phyloP scores from a whole-genome alignment of 2,329 filamentous ascomycete genomes.

The Alternaria gansuensis region DNA sequence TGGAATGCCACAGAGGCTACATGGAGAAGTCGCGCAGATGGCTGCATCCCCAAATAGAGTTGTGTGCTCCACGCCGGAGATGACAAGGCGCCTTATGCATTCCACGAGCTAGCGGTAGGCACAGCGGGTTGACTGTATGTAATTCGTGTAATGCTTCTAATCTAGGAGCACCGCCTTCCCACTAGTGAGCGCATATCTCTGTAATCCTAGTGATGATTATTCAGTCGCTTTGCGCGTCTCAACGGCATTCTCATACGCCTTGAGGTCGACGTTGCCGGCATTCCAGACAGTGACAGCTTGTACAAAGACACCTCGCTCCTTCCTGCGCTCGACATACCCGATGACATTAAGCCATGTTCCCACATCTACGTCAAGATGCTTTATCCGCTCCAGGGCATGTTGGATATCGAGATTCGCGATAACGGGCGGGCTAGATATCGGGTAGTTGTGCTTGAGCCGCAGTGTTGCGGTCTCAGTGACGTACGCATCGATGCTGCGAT shows the following conservation, averaged over 20 bases:
- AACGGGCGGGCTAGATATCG: slow-evolving; percentile 52
- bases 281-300: slow-evolving; percentile 83
- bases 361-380: slow-evolving; percentile 68
- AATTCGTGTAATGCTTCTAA: not conserved
- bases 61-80: not conserved
- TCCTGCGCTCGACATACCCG: slow-evolving; percentile 69
- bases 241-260: slow-evolving; percentile 71
- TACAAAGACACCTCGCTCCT: slow-evolving; percentile 57
- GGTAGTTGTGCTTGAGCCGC: slow-evolving; percentile 73
- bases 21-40: not conserved
- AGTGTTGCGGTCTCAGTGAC: slow-evolving; percentile 67
- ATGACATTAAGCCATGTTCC: slow-evolving; percentile 93
- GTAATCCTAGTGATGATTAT: not conserved
- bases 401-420: slow-evolving; percentile 73
- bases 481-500: slow-evolving; percentile 67
- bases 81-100: not conserved
- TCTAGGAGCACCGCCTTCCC: too few relatives aligned
- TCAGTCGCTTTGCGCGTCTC: slow-evolving; percentile 22
- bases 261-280: slow-evolving; percentile 75
- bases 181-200: not conserved
- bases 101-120: not conserved
- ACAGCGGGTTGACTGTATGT: not conserved
- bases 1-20: not conserved
- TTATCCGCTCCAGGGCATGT: slow-evolving; percentile 73
- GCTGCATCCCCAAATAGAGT: not conserved